phyloP scores from a whole-genome alignment of 1,284 basidiomycete genomes.

The Moesziomyces aphidis region DNA sequence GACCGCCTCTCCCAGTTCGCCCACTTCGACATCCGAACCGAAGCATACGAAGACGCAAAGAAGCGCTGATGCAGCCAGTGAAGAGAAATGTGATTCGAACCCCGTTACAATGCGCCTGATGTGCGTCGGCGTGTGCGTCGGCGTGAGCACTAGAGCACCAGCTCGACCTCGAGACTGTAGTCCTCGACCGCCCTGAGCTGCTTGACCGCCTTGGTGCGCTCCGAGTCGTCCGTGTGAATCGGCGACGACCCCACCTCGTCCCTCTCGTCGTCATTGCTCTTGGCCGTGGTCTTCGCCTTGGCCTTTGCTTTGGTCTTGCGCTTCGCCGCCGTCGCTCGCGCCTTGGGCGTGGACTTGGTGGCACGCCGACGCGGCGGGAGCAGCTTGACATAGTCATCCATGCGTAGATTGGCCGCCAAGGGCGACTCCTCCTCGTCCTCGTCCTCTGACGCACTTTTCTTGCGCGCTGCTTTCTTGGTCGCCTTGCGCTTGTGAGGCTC shows the following conservation, averaged over 20 bases:
- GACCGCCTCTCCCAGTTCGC: conserved; percentile 75
- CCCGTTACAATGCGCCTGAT: too few species aligned
- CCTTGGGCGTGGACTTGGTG: background rate
- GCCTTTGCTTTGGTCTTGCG: conserved; percentile 4
- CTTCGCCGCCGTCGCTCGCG: conserved; percentile 1
- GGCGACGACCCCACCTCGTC: conserved; percentile 11
- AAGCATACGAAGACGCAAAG: conserved; percentile 13
- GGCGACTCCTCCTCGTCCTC: background rate
- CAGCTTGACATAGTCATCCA: conserved; percentile 22
- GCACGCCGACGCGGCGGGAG: conserved; percentile 20
- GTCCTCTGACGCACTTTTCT: background rate
- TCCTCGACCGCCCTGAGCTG: conserved; percentile 20
- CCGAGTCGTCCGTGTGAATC: conserved; percentile 30
- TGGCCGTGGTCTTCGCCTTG: conserved; percentile 1
- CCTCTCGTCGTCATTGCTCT: conserved; percentile 8
- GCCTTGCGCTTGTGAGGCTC: too few species aligned
- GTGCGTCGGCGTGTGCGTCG: too few species aligned
- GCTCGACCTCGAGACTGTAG: conserved; percentile 24
- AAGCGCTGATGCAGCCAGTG: conserved; percentile 15
- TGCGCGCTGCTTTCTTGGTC: background rate
- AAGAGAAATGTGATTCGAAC: too few species aligned
- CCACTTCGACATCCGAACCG: conserved; percentile 71
- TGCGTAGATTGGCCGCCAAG: conserved; percentile 13
- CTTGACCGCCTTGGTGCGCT: conserved; percentile 29
- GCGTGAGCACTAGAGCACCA: conserved; percentile 11